Conservation (phyloP, 306 rosid genomes). For the Medicago ruthenica region DNA sequence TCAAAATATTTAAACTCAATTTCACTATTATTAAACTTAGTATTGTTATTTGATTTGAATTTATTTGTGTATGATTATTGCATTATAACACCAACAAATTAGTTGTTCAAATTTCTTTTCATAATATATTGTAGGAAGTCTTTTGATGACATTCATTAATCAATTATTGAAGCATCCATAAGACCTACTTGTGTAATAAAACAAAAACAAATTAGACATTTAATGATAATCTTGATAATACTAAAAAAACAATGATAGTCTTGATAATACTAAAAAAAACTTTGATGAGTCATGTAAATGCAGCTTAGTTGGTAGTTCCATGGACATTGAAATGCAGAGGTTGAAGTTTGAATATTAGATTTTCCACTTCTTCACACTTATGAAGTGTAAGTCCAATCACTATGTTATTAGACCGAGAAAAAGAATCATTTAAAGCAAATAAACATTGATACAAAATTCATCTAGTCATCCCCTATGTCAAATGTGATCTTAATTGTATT, state of each 20-base stretch:
- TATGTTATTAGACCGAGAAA: too few relatives aligned
- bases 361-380: too few relatives aligned
- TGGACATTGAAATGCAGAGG: too few relatives aligned
- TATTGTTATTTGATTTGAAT: background rate
- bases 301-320: too few relatives aligned
- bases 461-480: background rate
- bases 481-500: background rate
- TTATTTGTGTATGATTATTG: background rate
- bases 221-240: background rate
- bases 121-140: slow-evolving; percentile 4
- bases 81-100: slow-evolving; percentile 5
- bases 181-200: slow-evolving; percentile 12
- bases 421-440: background rate
- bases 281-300: too few relatives aligned
- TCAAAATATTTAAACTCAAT: background rate
- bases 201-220: background rate
- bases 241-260: too few relatives aligned
- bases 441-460: background rate
- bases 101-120: slow-evolving; percentile 36
- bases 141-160: background rate
- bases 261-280: too few relatives aligned
- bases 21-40: background rate
- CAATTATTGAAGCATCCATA: slow-evolving; percentile 33
- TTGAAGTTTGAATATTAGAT: too few relatives aligned
- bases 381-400: too few relatives aligned